Evolutionary conservation across 306 rosid genomes (phyloP), one percentile per base, ranked within the genome.

Genomic region (Sicyos edulis): DNA sequence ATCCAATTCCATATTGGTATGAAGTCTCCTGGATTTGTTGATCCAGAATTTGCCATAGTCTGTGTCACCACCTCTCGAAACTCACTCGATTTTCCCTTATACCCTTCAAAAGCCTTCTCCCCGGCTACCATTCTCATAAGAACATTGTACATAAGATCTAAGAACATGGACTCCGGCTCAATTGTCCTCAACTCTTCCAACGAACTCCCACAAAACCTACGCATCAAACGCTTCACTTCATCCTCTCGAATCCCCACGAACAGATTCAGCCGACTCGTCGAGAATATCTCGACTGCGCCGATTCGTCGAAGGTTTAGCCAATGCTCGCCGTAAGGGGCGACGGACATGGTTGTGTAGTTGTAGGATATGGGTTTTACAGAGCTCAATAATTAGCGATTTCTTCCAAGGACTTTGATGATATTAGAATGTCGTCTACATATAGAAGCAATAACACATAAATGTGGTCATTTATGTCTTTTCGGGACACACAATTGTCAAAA

Each of bases 21-120:
- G 29, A 64, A 64, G 4, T 64, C 70, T 40, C 70, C 70, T 19
- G 70, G 70, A 64, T 64, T 64, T 2, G 70, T 8, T 10, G 70
- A 0, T 8, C 70, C 70, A 4, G 26, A 51, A 1, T n/a, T 2
- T 1, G 16, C 51, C 51, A 64, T n/a, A 64, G 17, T 40, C 52
- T 40, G 6, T 42, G 22, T 64, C 52, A 64, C 70, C 24, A 40
- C 6, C 24, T 64, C 70, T 40, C 70, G 40, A 40, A 64, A 64
- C 17, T 64, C 20, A 26, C 20, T 40, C 9, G 70, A 37, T 10
- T 42, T 9, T 40, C 52, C 51, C 26, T 64, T 11, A 40, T 40
- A 16, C 2, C 42, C 52, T n/a, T 34, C 52, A 19, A 4, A 40
- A 10, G 3, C 3, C 52, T 40, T 40, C 9, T 64, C 42, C 52